Conservation (phyloP, 192 early-diverging fungal species). For the Funneliformis geosporum region DNA sequence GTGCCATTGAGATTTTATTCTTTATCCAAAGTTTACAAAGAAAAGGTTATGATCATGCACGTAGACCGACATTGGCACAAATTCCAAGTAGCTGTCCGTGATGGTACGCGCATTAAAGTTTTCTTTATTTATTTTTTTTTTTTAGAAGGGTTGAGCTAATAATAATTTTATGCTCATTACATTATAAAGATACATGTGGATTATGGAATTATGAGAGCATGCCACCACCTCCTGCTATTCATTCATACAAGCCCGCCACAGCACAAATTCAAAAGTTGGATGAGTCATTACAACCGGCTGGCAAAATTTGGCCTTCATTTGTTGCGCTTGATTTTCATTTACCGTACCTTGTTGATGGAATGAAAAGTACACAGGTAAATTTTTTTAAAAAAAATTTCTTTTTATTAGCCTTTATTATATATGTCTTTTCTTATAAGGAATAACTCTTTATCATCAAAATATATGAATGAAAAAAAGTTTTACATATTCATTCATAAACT, state of each 20-base stretch:
- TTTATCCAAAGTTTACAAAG: slow-evolving; percentile 78
- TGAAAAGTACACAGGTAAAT: slow-evolving; percentile 60
- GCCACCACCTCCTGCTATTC: slow-evolving; percentile 58
- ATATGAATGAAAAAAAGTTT: too few species aligned
- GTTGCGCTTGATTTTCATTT: slow-evolving; percentile 80
- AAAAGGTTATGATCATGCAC: slow-evolving; percentile 80
- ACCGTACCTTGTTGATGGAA: slow-evolving; percentile 78
- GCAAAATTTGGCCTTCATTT: slow-evolving; percentile 75
- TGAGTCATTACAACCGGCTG: slow-evolving; percentile 67
- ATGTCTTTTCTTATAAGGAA: not conserved
- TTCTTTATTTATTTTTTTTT: not conserved
- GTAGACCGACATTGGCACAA: slow-evolving; percentile 87
- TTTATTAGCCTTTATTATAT: not conserved
- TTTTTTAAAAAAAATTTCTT: not conserved
- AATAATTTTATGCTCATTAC: not conserved
- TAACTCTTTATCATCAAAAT: too few species aligned
- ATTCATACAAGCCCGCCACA: slow-evolving; percentile 56
- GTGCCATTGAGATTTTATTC: slow-evolving; percentile 69
- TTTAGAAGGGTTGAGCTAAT: too few species aligned
- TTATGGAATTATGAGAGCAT: slow-evolving; percentile 77
- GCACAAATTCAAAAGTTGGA: slow-evolving; percentile 76
- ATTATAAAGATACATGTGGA: slow-evolving; percentile 62
- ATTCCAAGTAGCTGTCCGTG: slow-evolving; percentile 76
- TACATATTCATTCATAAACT: not conserved
- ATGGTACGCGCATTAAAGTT: slow-evolving; percentile 51